Conservation (phyloP, 306 rosid species). For the Astragalus membranaceus region DNA sequence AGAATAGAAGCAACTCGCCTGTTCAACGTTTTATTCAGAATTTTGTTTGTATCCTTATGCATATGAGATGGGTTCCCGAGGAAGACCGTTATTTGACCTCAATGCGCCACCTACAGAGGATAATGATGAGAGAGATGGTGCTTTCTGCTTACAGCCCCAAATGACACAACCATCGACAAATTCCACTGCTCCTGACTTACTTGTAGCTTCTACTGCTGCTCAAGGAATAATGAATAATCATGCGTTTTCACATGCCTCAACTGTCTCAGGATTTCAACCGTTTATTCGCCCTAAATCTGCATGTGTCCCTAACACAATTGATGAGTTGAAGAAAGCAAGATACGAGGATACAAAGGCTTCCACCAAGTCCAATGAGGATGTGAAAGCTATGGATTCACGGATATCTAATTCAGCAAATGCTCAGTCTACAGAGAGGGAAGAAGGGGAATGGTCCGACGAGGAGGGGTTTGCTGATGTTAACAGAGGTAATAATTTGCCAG, state of each 20-base stretch:
- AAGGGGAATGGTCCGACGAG: slow-evolving; percentile 98
- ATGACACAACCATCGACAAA: slow-evolving; percentile 62
- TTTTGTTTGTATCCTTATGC: slow-evolving; percentile 66
- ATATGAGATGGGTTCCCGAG: slow-evolving; percentile 96
- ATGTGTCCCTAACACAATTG: slow-evolving; percentile 37
- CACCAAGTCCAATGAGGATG: slow-evolving; percentile 34
- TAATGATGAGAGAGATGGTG: slow-evolving; percentile 53
- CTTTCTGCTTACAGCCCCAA: slow-evolving; percentile 51
- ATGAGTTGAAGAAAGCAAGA: slow-evolving; percentile 38
- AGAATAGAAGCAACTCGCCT: slow-evolving; percentile 22
- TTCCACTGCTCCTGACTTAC: slow-evolving; percentile 40
- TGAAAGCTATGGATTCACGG: slow-evolving; percentile 32
- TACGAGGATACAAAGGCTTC: slow-evolving; percentile 32
- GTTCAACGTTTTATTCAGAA: slow-evolving; percentile 18
- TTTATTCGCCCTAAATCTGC: slow-evolving; percentile 61
- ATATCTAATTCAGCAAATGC: slow-evolving; percentile 30
- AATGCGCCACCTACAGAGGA: slow-evolving; percentile 91
- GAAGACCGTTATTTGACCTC: slow-evolving; percentile 88
- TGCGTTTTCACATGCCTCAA: slow-evolving; percentile 81
- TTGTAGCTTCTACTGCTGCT: slow-evolving; percentile 42
- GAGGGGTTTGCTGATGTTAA: slow-evolving; percentile 60
- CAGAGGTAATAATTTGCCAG: slow-evolving; percentile 39
- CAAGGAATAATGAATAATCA: slow-evolving; percentile 60
- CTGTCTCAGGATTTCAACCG: slow-evolving; percentile 91
- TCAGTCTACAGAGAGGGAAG: slow-evolving; percentile 72